These are phyloP conservation scores for Bertia moriformis DNA, from an alignment of 2,329 filamentous ascomycete genomes.

Conservation along the genomic window DNA sequence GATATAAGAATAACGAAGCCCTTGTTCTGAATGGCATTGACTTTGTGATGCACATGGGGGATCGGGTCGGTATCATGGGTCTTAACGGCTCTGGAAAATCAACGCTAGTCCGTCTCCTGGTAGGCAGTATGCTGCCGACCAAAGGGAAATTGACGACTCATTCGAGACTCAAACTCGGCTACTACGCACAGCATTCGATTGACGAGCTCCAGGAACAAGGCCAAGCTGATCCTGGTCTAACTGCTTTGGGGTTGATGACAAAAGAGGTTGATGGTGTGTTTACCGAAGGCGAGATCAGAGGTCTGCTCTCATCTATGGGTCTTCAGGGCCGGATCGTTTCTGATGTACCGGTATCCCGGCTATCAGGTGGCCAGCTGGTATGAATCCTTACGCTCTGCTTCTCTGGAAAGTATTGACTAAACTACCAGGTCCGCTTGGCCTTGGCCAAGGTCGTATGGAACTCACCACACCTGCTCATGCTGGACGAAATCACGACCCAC, in stretches of 20 bases:
- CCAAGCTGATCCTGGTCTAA: conserved; percentile 30
- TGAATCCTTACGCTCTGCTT: conserved; percentile 14
- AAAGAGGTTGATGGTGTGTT: conserved; percentile 33
- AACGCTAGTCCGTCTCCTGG: conserved; percentile 59
- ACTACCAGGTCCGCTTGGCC: conserved; percentile 33
- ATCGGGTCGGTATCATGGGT: conserved; percentile 62
- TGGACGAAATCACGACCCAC: conserved; percentile 76
- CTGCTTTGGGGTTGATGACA: conserved; percentile 49
- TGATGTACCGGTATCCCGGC: conserved; percentile 55
- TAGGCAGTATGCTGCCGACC: conserved; percentile 40
- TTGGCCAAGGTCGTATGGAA: conserved; percentile 56
- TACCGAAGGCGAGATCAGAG: conserved; percentile 54
- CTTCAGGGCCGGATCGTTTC: conserved; percentile 57
- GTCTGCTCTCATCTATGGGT: conserved; percentile 53
- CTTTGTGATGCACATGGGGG: conserved; percentile 58
- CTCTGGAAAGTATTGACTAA: conserved; percentile 1
- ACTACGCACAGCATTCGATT: conserved; percentile 70
- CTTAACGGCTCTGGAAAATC: conserved; percentile 75
- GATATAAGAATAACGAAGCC: conserved; percentile 33
- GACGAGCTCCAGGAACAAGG: conserved; percentile 49
- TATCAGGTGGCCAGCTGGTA: conserved; percentile 70
- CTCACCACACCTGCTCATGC: conserved; percentile 56
- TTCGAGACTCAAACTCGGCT: conserved; percentile 54
- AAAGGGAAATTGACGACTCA: conserved; percentile 51
- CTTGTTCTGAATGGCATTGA: conserved; percentile 46